Evolutionary conservation across 208 protist genomes (phyloP), one percentile per base, ranked within the genome.

Genomic region (Acanthamoeba lenticulata): DNA sequence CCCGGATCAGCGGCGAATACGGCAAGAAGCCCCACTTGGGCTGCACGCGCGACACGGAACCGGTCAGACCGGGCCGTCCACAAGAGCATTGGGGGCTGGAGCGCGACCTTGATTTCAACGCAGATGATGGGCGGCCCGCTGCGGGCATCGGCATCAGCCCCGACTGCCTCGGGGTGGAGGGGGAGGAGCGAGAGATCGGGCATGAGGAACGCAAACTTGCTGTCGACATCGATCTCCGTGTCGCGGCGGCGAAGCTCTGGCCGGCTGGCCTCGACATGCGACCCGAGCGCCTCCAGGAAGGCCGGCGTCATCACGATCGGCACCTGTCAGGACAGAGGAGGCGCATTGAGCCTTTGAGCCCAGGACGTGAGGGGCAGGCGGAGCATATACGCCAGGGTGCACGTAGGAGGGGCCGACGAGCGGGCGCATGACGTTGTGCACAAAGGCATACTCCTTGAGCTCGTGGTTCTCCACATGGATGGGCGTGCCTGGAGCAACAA

Each of bases 21-120:
- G 89, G 89, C 57, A 93, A 44, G 38, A 93, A 93, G 21, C 89
- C 89, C 89, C 89, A 93, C 49, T 93, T 93, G 4, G 89, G 89
- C 89, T 93, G 38, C 32, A 9, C 13, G 36, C 27, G 38, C 44
- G 74, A 52, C n/a, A 85, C 29, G 2, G 36, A n/a, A 79, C 69
- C 6, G n/a, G 60, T 21, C 15, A 57, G 42, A 29, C 29, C 24
- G 40, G 7, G 11, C 1, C 6, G 34, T 79, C 17, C 4, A 86
- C 6, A 86, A 7, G 40, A 11, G 77, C 36, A 24, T n/a, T 0
- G 5, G 40, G 27, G 15, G 47, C 5, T 52, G 47, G 15, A 0
- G 57, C 17, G 15, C 4, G 52, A 93, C 89, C 89, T 93, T 93
- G 65, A 93, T 93, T 81, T 93, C 89, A 42, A 93, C 32, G 42